These are phyloP conservation scores for Amanita phalloides DNA, from an alignment of 768 basidiomycete species.

Conservation along the genomic window DNA sequence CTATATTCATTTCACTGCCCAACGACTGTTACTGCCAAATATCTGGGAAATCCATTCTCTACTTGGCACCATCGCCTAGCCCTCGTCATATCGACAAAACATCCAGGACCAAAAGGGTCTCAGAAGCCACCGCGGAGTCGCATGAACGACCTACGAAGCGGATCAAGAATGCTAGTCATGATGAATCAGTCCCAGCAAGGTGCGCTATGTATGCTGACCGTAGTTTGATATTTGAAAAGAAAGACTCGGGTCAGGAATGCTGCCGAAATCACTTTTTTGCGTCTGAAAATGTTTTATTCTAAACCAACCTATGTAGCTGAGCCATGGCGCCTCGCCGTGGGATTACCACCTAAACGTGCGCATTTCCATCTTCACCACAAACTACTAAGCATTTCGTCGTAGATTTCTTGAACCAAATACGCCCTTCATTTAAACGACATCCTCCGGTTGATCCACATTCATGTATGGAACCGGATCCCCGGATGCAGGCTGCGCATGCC, in stretches of 20 bases:
- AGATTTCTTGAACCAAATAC: slow-evolving; percentile 62
- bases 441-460: slow-evolving; percentile 14
- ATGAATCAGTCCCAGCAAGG: background rate
- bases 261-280: slow-evolving; percentile 39
- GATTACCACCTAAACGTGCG: slow-evolving; percentile 62
- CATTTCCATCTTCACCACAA: background rate
- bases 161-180: background rate
- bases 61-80: slow-evolving; percentile 16
- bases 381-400: background rate
- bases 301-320: slow-evolving; percentile 43
- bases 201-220: background rate
- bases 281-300: slow-evolving; percentile 59
- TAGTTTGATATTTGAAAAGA: background rate
- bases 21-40: slow-evolving; percentile 84
- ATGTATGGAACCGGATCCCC: slow-evolving; percentile 34
- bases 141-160: background rate
- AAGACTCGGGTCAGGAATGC: slow-evolving; percentile 23
- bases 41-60: slow-evolving; percentile 58
- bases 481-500: slow-evolving; percentile 34
- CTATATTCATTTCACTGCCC: slow-evolving; percentile 65
- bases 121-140: background rate
- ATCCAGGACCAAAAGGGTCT: background rate
- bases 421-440: slow-evolving; percentile 29
- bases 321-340: slow-evolving; percentile 41
- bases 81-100: slow-evolving; percentile 6